Evolutionary conservation across 1,284 basidiomycete species (phyloP), one percentile per base, ranked within the genome.

Genomic region (Ganoderma multipileum): DNA sequence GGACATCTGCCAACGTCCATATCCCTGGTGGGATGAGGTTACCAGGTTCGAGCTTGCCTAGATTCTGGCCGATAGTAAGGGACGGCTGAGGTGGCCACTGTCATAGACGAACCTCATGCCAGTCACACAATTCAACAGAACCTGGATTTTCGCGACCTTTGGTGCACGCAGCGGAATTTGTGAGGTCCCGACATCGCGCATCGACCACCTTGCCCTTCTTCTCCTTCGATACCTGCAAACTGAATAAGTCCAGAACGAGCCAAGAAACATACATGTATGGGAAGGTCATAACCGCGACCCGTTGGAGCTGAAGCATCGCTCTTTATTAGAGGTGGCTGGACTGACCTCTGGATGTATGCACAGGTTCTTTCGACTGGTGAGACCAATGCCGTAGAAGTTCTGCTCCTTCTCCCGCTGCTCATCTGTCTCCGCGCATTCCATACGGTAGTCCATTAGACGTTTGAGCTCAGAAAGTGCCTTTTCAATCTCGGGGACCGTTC

Each of bases 401-500:
- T 86, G 86, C 76, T 98, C 96, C 76, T 95, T 95, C 65, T 88
- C 87, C 61, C 86, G 91, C 74, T 95, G 86, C 71, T 93, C 92
- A 54, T 90, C 86, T 1, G 87, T 91, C 75, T 93, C 93, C 14
- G 92, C 91, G 74, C 81, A 85, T 54, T 83, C 81, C 75, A 89
- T 85, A 42, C 98, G 91, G 79, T 99, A 99, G 42, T 91, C 91
- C 92, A 99, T 96, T 50, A 99, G 83, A 59, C 97, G 86, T 81
- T 99, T 98, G 77, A 99, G 83, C 83, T 99, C 98, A 1, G 96
- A 91, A 60, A 99, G 84, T 0, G 98, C 98, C 81, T 99, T 99
- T 81, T 99, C 98, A 75, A 99, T 99, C 83, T 99, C 98, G 7
- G 98, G 98, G n/a, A 99, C 98, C 3, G 98, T 99, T 78, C 98